Conservation (phyloP, 2,329 filamentous ascomycete genomes). For the Tolypocladium guangdongense region DNA sequence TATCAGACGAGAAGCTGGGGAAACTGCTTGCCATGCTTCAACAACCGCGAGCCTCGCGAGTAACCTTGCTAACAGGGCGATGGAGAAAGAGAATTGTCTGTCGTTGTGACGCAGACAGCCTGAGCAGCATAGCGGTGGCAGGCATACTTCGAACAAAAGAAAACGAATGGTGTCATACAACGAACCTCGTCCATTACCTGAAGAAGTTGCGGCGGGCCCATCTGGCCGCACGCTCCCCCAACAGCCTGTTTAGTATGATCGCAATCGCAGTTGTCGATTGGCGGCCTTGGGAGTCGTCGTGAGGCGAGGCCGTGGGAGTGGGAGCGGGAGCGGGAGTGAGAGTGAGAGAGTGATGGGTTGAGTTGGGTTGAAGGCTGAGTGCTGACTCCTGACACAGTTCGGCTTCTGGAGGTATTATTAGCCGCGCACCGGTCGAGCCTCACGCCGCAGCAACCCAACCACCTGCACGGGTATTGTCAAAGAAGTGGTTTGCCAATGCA, state of each 20-base stretch:
- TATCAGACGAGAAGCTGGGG: background rate
- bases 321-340: background rate
- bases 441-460: background rate
- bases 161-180: background rate
- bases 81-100: background rate
- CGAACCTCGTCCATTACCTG: background rate
- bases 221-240: background rate
- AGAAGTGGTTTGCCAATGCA: background rate
- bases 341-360: background rate
- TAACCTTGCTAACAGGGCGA: background rate
- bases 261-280: background rate
- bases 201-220: background rate
- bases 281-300: no score
- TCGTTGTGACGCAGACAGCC: background rate
- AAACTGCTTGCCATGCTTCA: background rate
- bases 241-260: background rate
- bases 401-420: no score
- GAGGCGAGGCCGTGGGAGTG: no score
- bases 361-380: background rate
- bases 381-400: background rate
- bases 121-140: background rate
- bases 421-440: background rate
- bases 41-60: background rate
- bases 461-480: background rate
- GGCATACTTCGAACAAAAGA: background rate